Conservation (phyloP, 371 early-diverging fungal species). For the Lichtheimia corymbifera region DNA sequence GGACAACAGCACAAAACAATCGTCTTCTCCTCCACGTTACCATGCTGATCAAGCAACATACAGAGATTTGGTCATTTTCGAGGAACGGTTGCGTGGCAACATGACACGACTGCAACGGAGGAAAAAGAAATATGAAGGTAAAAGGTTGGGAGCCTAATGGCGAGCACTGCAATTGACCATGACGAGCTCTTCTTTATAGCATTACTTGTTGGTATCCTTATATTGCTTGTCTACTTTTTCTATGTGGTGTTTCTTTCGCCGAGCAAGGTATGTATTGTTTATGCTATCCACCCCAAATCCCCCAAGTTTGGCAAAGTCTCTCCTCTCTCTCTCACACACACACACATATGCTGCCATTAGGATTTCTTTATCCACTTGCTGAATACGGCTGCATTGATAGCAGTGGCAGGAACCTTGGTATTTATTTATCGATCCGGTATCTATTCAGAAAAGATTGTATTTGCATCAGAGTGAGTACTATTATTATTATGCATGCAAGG, state of each 20-base stretch:
- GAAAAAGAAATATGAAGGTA: constrained; percentile 71
- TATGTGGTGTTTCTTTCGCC: constrained; percentile 55
- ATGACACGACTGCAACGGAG: constrained; percentile 55
- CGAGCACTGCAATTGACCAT: not conserved
- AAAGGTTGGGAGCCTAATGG: not conserved
- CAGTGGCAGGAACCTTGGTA: constrained; percentile 41
- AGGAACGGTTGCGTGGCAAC: constrained; percentile 64
- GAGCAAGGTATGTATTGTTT: constrained; percentile 36
- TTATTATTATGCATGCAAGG: not conserved
- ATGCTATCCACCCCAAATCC: no score
- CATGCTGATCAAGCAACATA: constrained; percentile 49
- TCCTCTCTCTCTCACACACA: no score
- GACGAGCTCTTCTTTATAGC: constrained; percentile 16
- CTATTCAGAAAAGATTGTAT: constrained; percentile 65
- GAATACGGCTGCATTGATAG: constrained; percentile 35
- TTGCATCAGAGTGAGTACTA: constrained; percentile 63
- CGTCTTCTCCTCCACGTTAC: not conserved
- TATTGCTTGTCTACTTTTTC: constrained; percentile 41
- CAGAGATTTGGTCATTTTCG: constrained; percentile 70
- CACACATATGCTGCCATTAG: constrained; percentile 19
- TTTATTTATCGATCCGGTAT: constrained; percentile 64
- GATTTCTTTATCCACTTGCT: constrained; percentile 34
- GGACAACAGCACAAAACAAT: not conserved
- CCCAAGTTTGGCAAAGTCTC: no score
- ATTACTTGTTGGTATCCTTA: constrained; percentile 30